Evolutionary conservation across 2,329 filamentous ascomycete genomes (phyloP), one percentile per base, ranked within the genome.

Genomic region (Colletotrichum caudatum): DNA sequence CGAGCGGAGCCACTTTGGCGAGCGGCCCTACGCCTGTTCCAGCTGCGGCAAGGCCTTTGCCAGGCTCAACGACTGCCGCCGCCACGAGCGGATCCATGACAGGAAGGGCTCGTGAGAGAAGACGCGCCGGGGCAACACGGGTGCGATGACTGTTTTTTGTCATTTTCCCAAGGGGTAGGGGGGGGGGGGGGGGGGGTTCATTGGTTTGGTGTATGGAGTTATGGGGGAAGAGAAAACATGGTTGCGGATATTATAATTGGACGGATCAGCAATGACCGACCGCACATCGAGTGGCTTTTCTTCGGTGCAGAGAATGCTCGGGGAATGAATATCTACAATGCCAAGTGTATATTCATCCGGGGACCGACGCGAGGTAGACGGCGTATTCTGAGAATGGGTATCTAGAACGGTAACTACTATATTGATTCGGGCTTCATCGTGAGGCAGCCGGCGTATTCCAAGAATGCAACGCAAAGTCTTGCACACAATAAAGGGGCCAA

Each of bases 1-100:
- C 66, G 74, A 79, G 57, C 74, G 78, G 9, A 81, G 78, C 33
- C 82, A 84, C 69, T 78, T 77, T n/a, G 81, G 80, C 1, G 69
- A 78, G 48, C 73, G 76, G n/a, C 79, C 79, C 1, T 78, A 67
- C 61, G 62, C 70, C 12, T 82, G 80, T 66, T 69, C 76, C 0
- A 71, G 54, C 12, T 82, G 80, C 53, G 76, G 75, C 5, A 80
- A 78, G 71, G 74, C 74, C 1, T 82, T 83, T 74, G 76, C 78
- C 12, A 71, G 81, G 60, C 68, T 75, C 4, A 80, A 80, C 71
- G 81, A 82, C 62, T 74, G 77, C 23, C 75, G 74, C 7, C 74
- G 81, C 56, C 81, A 82, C 64, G 77, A 80, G 67, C 80, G 77
- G 73, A 77, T 75, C 8, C 78, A 77, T 41, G 37, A 51, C 1